Base-by-base conservation (phyloP, 2,329 filamentous ascomycete genomes). In the Rachicladosporium sp. region DNA sequence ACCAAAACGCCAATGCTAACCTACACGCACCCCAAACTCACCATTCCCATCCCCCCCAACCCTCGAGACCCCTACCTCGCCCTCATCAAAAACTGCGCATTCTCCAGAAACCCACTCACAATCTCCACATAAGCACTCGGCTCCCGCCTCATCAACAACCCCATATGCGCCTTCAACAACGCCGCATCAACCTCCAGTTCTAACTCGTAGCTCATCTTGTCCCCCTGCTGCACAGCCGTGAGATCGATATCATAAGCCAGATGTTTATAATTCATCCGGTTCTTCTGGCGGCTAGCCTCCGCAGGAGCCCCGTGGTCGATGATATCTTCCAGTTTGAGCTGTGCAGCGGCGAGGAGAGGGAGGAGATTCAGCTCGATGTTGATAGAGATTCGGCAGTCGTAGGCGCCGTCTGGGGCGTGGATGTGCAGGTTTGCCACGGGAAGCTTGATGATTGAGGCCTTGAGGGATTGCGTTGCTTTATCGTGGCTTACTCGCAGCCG, bases 331-430 rank as follows among this genome's bases (percentile, higher is more conserved):
- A 29, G 27, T 15, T 87, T 85, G 3, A 86, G 73, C 15, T 55
- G 54, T 3, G 63, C 56, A 67, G 80, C 45, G 35, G 53, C 47
- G 37, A 57, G 44, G 13, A 15, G 31, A 12, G 11, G 31, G 5
- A 33, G 11, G 33, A 45, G 93, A 39, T 80, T 74, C 74, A 93
- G 87, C 74, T 98, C 93, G 2, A 98, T 73, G 56, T 94, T 96
- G 55, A 98, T 78, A 52, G 86, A 93, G 50, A 98, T 80, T 8
- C 91, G 83, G 63, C 87, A 94, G 62, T 98, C 91, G 54, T 95
- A 83, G 3, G 76, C 75, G 6, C 73, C 74, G 36, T 69, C 67
- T 0, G 91, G 89, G 50, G 86, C 82, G 61, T 82, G 80, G 11
- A 98, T 73, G 52, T 94, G 82, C n/a, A 95, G 66, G 57, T 98